Evolutionary conservation across 805 yeast species (phyloP).

Genomic region (Komagataella phaffii): DNA sequence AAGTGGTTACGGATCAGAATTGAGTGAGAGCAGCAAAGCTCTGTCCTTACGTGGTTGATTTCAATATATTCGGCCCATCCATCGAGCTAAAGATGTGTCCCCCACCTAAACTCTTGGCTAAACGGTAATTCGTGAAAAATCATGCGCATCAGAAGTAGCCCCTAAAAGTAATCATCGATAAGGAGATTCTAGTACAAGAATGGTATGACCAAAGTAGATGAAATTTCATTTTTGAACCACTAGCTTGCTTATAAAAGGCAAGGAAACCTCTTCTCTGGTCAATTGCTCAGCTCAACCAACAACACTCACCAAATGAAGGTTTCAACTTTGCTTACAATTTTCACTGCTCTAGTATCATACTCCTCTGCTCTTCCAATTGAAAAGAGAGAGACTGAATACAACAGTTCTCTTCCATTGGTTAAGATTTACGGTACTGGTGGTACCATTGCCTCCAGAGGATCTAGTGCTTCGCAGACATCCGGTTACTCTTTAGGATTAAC

Average conservation of each 20-base stretch:
- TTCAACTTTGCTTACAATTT: not conserved
- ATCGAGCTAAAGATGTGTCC: not conserved
- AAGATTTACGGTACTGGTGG: constrained; percentile 48
- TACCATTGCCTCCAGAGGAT: constrained; percentile 42
- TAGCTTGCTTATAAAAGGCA: not conserved
- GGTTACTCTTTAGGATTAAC: constrained; percentile 40
- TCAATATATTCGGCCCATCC: too few relatives aligned
- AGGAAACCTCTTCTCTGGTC: not conserved
- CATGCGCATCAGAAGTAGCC: not conserved
- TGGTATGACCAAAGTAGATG: not conserved
- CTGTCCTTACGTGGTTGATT: too few relatives aligned
- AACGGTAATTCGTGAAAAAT: not conserved
- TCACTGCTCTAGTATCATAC: not conserved
- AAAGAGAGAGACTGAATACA: constrained; percentile 1
- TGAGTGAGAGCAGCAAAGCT: too few relatives aligned
- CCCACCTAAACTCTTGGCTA: not conserved
- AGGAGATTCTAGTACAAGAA: not conserved
- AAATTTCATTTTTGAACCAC: not conserved
- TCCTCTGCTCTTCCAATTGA: not conserved
- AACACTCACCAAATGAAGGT: not conserved
- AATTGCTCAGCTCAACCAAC: not conserved
- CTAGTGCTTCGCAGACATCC: constrained; percentile 32
- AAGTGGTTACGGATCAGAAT: too few relatives aligned
- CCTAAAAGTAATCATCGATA: not conserved
- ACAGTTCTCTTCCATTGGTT: constrained; percentile 15